Evolutionary conservation across 352 stramenopile species (phyloP), one percentile per base, ranked within the genome.

Genomic region (Phytophthora syringae): DNA sequence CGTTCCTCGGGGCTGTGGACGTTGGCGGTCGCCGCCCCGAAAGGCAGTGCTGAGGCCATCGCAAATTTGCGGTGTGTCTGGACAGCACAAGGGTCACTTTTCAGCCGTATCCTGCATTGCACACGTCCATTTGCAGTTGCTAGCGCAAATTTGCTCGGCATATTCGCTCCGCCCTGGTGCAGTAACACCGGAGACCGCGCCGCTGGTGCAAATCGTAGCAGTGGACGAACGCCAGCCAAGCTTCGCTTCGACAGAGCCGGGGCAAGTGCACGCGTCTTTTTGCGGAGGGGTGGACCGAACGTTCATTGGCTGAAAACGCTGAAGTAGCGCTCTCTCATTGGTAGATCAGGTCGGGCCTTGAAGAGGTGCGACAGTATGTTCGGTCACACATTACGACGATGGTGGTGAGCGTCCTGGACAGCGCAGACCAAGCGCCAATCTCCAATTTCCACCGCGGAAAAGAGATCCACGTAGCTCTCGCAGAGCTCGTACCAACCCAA

Each of bases 391-490:
- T 64, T 65, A 53, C 49, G 21, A 54, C 47, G 47, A 60, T 52
- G 47, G 44, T 27, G 34, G 27, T 30, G 53, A 30, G 24, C 18
- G n/a, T 61, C 30, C n/a, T 39, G 22, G 3, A 25, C 43, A 18
- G 44, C 15, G 27, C 18, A n/a, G 37, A 7, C 18, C 39, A 25
- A 16, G 59, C 36, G 7, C 30, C 61, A 74, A 71, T 61, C 52
- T 57, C 42, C 43, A 47, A 64, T 70, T 74, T 71, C 39, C 61
- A 45, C 22, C 15, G 13, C 12, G 37, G 60, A 32, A 52, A 27
- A 55, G 39, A 49, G 55, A 63, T 60, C 27, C 51, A 74, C 60
- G 67, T 50, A 49, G 67, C 60, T 44, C 32, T 39, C 39, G n/a
- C n/a, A n/a, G 43, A 48, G 51, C 67, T 63, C 67, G 61, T 70